Base-by-base conservation (phyloP, 306 rosid species). In the Ormosia semicastrata region DNA sequence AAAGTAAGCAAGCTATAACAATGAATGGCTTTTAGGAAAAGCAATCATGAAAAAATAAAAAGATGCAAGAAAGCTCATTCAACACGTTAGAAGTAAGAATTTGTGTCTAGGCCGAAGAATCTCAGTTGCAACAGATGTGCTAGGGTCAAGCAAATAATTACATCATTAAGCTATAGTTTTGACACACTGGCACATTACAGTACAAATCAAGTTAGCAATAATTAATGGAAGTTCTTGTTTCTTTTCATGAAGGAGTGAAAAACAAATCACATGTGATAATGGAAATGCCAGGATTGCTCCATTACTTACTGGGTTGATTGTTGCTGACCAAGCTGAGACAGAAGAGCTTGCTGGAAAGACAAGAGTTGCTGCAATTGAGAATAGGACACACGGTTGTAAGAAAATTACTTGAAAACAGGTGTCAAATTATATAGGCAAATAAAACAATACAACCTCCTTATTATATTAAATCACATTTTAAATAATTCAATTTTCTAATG, bases 231-330 rank as follows among this genome's bases (percentile, higher is more conserved):
- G 64, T 17, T 75, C 17, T 69, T 2, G 12, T 39, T 56, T 82
- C 34, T 75, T 69, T 64, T 64, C 18, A 65, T 2, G 14, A 44
- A 47, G 39, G 41, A 15, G 8, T 6, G 10, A 46, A 46, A 49
- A 66, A 66, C 54, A 70, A 37, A 75, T 12, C 18, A 9, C 17
- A 81, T 53, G 50, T 69, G 29, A 62, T 33, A 84, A 82, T 5
- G 32, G 6, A 49, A 73, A 82, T 12, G 56, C 52, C 49, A 78
- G 10, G 59, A 80, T 41, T 79, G 65, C 49, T 76, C 62, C 73
- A 79, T 71, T 81, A 84, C 98, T 90, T 88, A 91, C 97, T 75
- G 91, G 62, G 92, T 82, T 83, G 98, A 73, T 81, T 89, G 98
- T 76, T 82, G 90, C 68, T 67, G 89, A 79, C 90, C 89, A 81